Base-by-base conservation (phyloP, 2,329 filamentous ascomycete genomes). In the Mycocentrospora acerina region DNA sequence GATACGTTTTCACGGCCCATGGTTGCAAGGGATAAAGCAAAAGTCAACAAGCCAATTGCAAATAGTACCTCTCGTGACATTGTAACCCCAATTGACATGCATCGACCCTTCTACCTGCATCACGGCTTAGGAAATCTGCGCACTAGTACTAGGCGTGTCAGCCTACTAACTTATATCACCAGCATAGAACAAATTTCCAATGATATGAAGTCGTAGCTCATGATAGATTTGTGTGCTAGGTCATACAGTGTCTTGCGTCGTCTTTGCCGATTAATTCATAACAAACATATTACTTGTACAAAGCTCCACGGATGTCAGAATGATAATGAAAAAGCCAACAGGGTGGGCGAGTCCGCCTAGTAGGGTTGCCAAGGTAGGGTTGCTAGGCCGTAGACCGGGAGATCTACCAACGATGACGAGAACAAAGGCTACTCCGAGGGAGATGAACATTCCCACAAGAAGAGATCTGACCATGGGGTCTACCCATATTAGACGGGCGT, bases 381-480 rank as follows among this genome's bases (percentile, higher is more conserved):
- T 53, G 26, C 39, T 46, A 3, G 19, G 7, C 1, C 47, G 44
- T 3, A 53, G 40, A 25, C 46, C 37, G 7, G 61, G 48, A 33
- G 67, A 58, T 11, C 56, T 53, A 2, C 54, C 54, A 3, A 54
- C 55, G n/a, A 63, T 55, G 13, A 64, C 57, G 45, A 68, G 57
- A 14, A 60, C 51, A 32, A 60, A 63, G 29, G 64, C 64, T 6
- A 57, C 62, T 11, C 60, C 60, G 11, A 61, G 57, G 32, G 67
- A 64, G 10, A 66, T 59, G 15, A 64, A 64, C 27, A 64, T 52
- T 24, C 53, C 56, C 9, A 51, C 58, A 2, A 59, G 49, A 7
- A 57, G 45, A 13, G 64, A 63, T 37, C 68, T 64, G 43, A 68
- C 54, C 34, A 40, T 46, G 29, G 57, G 56, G 27, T 67, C 44